Percentiles rank a stretch among this genome's conserved stretches.
Conservation (phyloP, 2,329 filamentous ascomycete species). For the Anthostomella pinea region DNA sequence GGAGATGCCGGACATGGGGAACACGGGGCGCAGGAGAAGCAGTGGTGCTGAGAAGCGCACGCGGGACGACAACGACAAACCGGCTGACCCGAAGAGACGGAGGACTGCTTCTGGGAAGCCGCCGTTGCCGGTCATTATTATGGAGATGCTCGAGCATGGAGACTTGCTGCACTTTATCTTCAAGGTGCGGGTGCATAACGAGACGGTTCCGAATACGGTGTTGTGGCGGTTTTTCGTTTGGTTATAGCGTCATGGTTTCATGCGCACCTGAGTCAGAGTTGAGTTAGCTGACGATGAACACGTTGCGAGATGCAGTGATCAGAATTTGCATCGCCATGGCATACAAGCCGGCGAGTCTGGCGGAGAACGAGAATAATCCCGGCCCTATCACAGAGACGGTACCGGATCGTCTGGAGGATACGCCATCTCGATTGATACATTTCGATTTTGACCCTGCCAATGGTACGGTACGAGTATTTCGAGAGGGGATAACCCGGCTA, state of each 20-base stretch:
- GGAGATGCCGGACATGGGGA: neutral
- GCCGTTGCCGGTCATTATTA: conserved; percentile 8
- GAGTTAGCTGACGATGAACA: neutral
- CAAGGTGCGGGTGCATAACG: conserved; percentile 1
- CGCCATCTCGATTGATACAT: conserved; percentile 13
- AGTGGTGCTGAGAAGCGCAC: neutral
- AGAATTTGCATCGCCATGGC: conserved; percentile 19
- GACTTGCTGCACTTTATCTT: conserved; percentile 9
- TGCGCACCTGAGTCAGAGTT: neutral
- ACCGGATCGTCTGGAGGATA: neutral
- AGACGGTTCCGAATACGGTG: conserved; percentile 10
- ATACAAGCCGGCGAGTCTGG: conserved; percentile 6
- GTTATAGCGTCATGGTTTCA: conserved; percentile 14
- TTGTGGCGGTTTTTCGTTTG: conserved; percentile 18
- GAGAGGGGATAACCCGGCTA: neutral
- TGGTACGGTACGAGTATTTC: conserved; percentile 7
- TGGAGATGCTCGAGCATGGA: conserved; percentile 16
- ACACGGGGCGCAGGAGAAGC: neutral
- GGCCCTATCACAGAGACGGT: conserved; percentile 12
- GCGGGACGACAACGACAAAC: neutral
- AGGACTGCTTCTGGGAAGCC: neutral
- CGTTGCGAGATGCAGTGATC: conserved; percentile 8
- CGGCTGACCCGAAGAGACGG: neutral
- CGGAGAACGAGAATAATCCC: neutral
- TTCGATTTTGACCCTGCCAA: conserved; percentile 21